A percentile compares a stretch with the other conserved stretches of the same genome.
Conservation (phyloP, 1,139 yeast genomes). For the Suhomyces panamericanus region DNA sequence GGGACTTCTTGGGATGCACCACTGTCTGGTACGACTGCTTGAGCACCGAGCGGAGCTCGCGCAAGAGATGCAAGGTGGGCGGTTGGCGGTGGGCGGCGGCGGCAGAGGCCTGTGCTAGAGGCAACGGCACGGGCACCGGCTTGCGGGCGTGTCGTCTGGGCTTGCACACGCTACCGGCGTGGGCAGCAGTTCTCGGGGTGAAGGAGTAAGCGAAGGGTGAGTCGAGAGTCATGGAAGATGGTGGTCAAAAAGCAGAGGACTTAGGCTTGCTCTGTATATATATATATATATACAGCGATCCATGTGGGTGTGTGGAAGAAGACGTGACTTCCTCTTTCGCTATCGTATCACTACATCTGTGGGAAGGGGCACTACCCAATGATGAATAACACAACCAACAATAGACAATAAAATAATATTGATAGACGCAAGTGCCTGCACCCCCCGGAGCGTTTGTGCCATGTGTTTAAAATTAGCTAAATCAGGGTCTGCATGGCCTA, state of each 20-base stretch:
- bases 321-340: neutral
- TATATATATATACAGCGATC: neutral
- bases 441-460: conserved; percentile 1
- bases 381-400: neutral
- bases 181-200: neutral
- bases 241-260: too few relatives aligned
- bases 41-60: conserved; percentile 5
- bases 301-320: neutral
- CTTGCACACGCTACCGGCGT: neutral
- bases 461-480: neutral
- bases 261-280: neutral
- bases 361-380: conserved; percentile 2
- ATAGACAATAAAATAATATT: conserved; percentile 1
- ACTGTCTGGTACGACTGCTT: conserved; percentile 6
- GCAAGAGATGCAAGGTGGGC: conserved; percentile 2
- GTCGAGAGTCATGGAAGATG: conserved; percentile 5
- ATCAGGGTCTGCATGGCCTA: conserved; percentile 8
- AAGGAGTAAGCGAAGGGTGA: conserved; percentile 2
- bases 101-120: neutral
- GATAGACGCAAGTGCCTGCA: conserved; percentile 4
- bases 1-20: neutral
- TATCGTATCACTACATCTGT: neutral
- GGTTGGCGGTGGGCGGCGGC: neutral
- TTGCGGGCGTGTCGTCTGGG: neutral
- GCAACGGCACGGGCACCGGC: neutral